Evolutionary conservation across 73 alveolate species (phyloP).

Genomic region (Paramecium tetraurelia): DNA sequence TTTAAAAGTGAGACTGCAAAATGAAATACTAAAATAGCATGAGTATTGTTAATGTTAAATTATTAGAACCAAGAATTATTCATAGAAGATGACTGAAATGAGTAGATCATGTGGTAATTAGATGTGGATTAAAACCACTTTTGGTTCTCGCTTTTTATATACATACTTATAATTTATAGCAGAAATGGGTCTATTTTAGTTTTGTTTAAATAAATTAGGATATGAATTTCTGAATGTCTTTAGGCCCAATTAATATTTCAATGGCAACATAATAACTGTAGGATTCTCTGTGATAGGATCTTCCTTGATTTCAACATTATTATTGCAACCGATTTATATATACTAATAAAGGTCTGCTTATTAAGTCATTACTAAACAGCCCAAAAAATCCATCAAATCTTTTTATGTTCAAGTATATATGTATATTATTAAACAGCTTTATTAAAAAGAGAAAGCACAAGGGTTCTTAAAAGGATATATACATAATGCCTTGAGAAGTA

Average conservation of each 20-base stretch:
- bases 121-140: not conserved
- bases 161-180: not conserved
- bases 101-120: not conserved
- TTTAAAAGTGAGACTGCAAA: not conserved
- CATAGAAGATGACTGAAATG: not conserved
- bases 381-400: not conserved
- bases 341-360: not conserved
- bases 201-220: not conserved
- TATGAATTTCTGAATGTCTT: constrained; percentile 11
- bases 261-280: not conserved
- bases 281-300: not conserved
- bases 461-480: not conserved
- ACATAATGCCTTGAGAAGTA: not conserved
- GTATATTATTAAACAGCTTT: not conserved
- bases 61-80: not conserved
- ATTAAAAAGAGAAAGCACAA: not conserved
- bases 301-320: not conserved
- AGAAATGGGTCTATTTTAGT: not conserved
- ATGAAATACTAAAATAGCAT: not conserved
- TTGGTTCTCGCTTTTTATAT: not conserved
- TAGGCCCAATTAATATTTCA: not conserved
- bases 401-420: not conserved
- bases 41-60: not conserved
- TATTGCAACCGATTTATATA: not conserved
- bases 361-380: not conserved